phyloP scores from a whole-genome alignment of 148 eudicot genomes.

The Rhododendron ovatum region DNA sequence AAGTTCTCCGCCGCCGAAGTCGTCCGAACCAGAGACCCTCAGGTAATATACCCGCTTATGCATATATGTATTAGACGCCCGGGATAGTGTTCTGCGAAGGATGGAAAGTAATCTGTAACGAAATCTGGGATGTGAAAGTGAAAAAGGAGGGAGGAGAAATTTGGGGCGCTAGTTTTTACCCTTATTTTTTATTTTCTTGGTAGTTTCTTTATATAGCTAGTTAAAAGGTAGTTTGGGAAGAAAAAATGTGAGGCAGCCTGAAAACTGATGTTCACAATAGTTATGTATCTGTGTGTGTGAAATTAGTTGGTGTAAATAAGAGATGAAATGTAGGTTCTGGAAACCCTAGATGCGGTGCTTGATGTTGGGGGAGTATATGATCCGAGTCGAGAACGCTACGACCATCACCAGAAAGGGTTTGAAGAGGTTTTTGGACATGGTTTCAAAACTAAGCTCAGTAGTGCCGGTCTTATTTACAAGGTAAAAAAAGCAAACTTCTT shows the following conservation, averaged over 20 bases:
- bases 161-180: not conserved
- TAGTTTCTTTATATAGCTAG: not conserved
- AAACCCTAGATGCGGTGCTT: slow-evolving; percentile 76
- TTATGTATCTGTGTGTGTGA: not conserved
- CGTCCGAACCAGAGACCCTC: slow-evolving; percentile 72
- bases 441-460: slow-evolving; percentile 75
- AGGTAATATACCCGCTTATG: slow-evolving; percentile 27
- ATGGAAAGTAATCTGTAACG: not conserved
- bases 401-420: slow-evolving; percentile 96
- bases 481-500: slow-evolving; percentile 17
- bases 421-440: slow-evolving; percentile 84
- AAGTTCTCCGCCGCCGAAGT: slow-evolving; percentile 54
- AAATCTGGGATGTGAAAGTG: not conserved
- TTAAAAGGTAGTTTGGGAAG: not conserved
- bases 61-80: not conserved
- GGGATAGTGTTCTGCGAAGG: not conserved
- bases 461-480: slow-evolving; percentile 93
- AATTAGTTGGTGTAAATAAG: slow-evolving; percentile 6
- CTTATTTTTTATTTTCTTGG: no score
- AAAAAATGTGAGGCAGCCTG: not conserved
- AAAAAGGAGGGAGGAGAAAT: not conserved
- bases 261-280: not conserved
- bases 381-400: slow-evolving; percentile 60
- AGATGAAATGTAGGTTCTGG: slow-evolving; percentile 51
- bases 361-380: slow-evolving; percentile 96